Evolutionary conservation across 441 rosid genomes (phyloP), one percentile per base, ranked within the genome.

Genomic region (Brassica balearica): DNA sequence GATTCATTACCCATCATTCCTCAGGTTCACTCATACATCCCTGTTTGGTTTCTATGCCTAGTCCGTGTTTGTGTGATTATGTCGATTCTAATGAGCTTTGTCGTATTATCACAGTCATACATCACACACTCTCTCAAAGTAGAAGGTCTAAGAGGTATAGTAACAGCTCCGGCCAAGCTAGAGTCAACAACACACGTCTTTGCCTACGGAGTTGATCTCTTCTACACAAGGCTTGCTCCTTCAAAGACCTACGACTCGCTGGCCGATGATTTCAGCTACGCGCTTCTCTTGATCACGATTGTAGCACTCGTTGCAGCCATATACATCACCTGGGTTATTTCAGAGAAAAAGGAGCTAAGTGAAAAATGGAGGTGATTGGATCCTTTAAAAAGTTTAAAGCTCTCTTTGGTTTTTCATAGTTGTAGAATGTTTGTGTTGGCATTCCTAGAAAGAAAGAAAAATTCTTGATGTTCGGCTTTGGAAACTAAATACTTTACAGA

Each of bases 221-320:
- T 96, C 84, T 94, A 88, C 81, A 92, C 95, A 59, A 96, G 85
- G 34, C 94, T 94, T 29, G 98, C 99, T 8, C 98, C 98, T 36
- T 96, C 99, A 12, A 93, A 91, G 88, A 96, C 97, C 3, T 96
- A 92, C 9, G 99, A 96, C 86, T 96, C 99, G 0, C 95, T 96
- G 70, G 94, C 99, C 0, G 99, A 96, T 71, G 98, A 96, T 86
- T 96, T 96, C 80, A 94, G 91, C 83, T 96, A 94, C 2, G 99
- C 99, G 1, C 86, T 96, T 27, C 92, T 96, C 80, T 96, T 96
- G 84, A 74, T 94, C 62, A 96, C 99, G 3, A 94, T 96, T 4
- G 89, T 90, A 41, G 98, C 84, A 12, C 98, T 96, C 2, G 82
- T 96, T 8, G 98, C 84, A 1, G 97, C 98, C 10, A 92, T 96